phyloP scores from a whole-genome alignment of 345 rosid species.

The Brassica napus region DNA sequence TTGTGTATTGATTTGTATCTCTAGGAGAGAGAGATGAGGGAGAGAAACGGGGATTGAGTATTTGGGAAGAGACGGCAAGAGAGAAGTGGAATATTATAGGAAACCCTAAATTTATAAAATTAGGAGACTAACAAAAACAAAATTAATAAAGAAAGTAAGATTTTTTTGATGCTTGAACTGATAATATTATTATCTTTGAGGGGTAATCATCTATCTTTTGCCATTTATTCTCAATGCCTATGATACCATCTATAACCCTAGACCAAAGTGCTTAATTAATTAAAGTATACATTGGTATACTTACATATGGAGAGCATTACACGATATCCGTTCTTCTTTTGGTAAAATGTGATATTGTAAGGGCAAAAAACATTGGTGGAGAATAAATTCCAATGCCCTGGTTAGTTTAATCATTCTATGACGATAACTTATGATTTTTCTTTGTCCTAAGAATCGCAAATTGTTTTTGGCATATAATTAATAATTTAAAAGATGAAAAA shows the following conservation, averaged over 20 bases:
- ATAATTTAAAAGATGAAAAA: background rate
- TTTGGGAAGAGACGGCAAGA: constrained; percentile 21
- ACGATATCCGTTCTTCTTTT: constrained; percentile 64
- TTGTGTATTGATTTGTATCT: constrained; percentile 17
- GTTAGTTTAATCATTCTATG: constrained; percentile 33
- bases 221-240: constrained; percentile 16
- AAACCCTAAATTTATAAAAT: constrained; percentile 56
- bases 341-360: constrained; percentile 40
- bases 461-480: background rate
- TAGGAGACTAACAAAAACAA: constrained; percentile 10
- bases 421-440: background rate
- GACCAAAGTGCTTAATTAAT: constrained; percentile 23
- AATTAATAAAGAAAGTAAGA: background rate
- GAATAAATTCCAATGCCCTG: constrained; percentile 45
- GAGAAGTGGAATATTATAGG: constrained; percentile 25
- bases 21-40: constrained; percentile 10
- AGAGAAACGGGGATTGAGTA: background rate
- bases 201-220: background rate
- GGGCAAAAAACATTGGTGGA: constrained; percentile 10
- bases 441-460: background rate
- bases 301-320: constrained; percentile 39
- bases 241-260: constrained; percentile 39
- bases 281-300: constrained; percentile 11
- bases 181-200: background rate
- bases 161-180: constrained; percentile 7